phyloP scores from a whole-genome alignment of 768 basidiomycete genomes.

The Phylloporus sp. region DNA sequence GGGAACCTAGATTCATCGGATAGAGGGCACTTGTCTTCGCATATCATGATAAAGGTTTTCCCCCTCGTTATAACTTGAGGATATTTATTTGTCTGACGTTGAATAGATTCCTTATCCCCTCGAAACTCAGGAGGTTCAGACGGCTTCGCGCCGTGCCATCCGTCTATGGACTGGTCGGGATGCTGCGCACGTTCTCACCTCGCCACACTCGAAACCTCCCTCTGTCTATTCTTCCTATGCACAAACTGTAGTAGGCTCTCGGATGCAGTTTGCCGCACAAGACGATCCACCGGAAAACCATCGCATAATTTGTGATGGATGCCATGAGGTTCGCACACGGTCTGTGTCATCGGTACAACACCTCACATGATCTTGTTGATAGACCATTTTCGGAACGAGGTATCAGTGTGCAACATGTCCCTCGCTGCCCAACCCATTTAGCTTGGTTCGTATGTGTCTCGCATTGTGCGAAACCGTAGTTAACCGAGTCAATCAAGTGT shows the following conservation, averaged over 20 bases:
- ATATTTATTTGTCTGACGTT: slow-evolving; percentile 1
- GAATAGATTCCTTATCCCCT: slow-evolving; percentile 82
- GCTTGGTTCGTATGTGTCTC: slow-evolving; percentile 48
- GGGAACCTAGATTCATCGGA: slow-evolving; percentile 76
- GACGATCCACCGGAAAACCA: slow-evolving; percentile 45
- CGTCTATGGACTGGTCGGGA: slow-evolving; percentile 76
- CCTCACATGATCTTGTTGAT: not conserved
- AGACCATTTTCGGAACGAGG: slow-evolving; percentile 74
- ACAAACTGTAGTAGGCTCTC: slow-evolving; percentile 60
- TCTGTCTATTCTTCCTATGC: slow-evolving; percentile 63
- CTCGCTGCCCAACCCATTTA: slow-evolving; percentile 66
- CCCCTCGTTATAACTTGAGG: not conserved
- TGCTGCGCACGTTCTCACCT: slow-evolving; percentile 54
- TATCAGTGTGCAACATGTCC: slow-evolving; percentile 92
- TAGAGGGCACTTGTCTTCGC: slow-evolving; percentile 76
- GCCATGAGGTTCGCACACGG: slow-evolving; percentile 47
- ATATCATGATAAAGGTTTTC: slow-evolving; percentile 89
- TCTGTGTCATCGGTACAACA: not conserved
- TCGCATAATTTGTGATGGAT: slow-evolving; percentile 56
- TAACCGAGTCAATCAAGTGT: slow-evolving; percentile 49
- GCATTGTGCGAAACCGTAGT: not conserved
- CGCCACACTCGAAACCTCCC: slow-evolving; percentile 47
- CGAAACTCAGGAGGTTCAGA: slow-evolving; percentile 67
- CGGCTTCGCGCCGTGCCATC: slow-evolving; percentile 69
- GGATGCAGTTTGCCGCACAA: slow-evolving; percentile 32